Evolutionary conservation across 129 eudicot species (phyloP).

Genomic region (Escallonia rubra): DNA sequence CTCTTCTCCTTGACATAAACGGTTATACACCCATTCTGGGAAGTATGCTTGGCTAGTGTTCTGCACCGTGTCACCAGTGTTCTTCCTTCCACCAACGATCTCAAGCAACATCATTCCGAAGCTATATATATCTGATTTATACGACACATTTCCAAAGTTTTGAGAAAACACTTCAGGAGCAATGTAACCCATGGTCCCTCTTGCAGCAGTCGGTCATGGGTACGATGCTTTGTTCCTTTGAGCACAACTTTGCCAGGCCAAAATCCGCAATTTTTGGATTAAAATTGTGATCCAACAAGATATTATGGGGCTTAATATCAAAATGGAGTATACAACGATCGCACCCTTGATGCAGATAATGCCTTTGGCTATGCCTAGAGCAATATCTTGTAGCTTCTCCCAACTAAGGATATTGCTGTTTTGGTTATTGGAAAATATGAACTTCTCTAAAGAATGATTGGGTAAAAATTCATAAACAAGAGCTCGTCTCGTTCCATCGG

Average conservation of each 20-base stretch:
- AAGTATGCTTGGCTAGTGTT: too few relatives aligned
- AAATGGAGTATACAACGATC: too few relatives aligned
- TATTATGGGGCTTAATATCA: too few relatives aligned
- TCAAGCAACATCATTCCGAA: conserved; percentile 11
- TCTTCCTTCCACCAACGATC: conserved; percentile 2
- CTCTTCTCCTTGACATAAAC: too few relatives aligned
- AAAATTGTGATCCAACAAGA: too few relatives aligned
- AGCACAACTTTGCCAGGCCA: conserved; percentile 6
- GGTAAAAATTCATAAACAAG: conserved; percentile 30
- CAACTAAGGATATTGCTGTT: neutral
- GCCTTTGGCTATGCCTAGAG: too few relatives aligned
- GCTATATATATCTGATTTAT: conserved; percentile 7
- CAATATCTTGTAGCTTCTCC: too few relatives aligned
- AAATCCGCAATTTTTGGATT: too few relatives aligned
- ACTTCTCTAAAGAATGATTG: conserved; percentile 3
- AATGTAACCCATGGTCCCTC: too few relatives aligned
- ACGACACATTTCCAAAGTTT: conserved; percentile 7
- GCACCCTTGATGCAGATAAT: too few relatives aligned
- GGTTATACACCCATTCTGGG: too few relatives aligned
- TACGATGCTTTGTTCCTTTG: conserved; percentile 7
- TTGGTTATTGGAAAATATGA: neutral
- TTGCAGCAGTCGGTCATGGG: conserved; percentile 2
- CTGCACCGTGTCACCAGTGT: too few relatives aligned
- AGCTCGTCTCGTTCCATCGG: conserved; percentile 31
- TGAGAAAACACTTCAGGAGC: conserved; percentile 6